Conservation (phyloP, 2,329 filamentous ascomycete species). For the Aspergillus niger region DNA sequence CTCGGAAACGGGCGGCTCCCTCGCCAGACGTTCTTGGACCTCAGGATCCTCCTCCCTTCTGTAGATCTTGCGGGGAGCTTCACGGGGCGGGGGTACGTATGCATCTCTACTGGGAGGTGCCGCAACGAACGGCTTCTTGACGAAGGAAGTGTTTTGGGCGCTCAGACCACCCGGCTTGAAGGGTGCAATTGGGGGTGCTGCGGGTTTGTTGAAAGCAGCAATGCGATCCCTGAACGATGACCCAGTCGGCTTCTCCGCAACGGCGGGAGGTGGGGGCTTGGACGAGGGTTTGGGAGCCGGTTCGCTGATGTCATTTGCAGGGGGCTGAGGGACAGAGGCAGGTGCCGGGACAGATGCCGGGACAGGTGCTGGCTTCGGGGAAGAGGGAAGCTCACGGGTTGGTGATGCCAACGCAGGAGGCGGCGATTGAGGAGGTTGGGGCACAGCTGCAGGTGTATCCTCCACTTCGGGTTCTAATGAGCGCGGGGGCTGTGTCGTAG, state of each 20-base stretch:
- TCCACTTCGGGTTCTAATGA: slow-evolving; percentile 38
- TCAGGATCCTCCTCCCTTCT: slow-evolving; percentile 81
- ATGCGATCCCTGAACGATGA: slow-evolving; percentile 93
- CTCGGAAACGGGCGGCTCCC: slow-evolving; percentile 39
- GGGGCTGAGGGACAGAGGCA: slow-evolving; percentile 34
- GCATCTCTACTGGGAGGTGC: slow-evolving; percentile 91
- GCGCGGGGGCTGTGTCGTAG: slow-evolving; percentile 31
- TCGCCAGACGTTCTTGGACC: slow-evolving; percentile 34
- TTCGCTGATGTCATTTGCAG: slow-evolving; percentile 35
- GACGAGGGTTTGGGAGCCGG: slow-evolving; percentile 46
- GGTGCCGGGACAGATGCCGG: slow-evolving; percentile 33
- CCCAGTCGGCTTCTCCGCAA: slow-evolving; percentile 70
- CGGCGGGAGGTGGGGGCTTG: slow-evolving; percentile 65
- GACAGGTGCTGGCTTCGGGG: slow-evolving; percentile 27
- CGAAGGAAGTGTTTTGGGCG: slow-evolving; percentile 65
- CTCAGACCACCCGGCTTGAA: slow-evolving; percentile 75
- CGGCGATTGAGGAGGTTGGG: slow-evolving; percentile 29
- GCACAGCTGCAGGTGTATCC: slow-evolving; percentile 26
- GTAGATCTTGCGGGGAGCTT: slow-evolving; percentile 76
- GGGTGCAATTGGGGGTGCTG: slow-evolving; percentile 82
- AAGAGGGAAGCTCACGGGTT: slow-evolving; percentile 29
- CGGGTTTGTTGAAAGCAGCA: slow-evolving; percentile 91
- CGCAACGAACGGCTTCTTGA: slow-evolving; percentile 96
- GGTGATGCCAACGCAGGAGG: slow-evolving; percentile 27
- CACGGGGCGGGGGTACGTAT: slow-evolving; percentile 74